Base-by-base conservation (phyloP, 202 grass and related monocot species). In the Alloteropsis angusta region DNA sequence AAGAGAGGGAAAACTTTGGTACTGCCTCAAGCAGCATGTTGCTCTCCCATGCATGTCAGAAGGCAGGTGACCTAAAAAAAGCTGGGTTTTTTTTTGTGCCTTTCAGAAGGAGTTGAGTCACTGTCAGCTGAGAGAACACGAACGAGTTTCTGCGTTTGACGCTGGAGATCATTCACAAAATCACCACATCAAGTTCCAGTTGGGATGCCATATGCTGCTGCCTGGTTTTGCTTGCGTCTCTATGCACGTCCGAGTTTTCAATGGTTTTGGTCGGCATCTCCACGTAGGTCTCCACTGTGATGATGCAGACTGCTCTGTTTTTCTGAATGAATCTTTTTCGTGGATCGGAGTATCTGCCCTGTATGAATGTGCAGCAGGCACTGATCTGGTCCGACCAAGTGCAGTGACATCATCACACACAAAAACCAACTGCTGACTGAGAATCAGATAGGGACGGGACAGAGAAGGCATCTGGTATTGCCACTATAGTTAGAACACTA, bases 181-280 rank as follows among this genome's bases (percentile, higher is more conserved):
- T n/a, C n/a, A n/a, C n/a, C n/a, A n/a, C 3, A 21, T 14, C 19
- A 6, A 9, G 36, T 16, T 43, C 22, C 23, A 16, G 44, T 74
- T 72, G 47, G 59, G 18, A 79, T 66, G 14, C 50, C n/a, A n/a
- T 42, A 23, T 18, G 60, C 57, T 1, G 5, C 13, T 16, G 18
- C 50, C 73, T 17, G 19, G 1, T 18, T 60, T 25, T 46, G 41
- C 22, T 70, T 77, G 28, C 65, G 54, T 70, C 72, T 46, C 8
- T 9, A 7, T 12, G 21, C 54, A 60, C 8, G 7, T 30, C 46
- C 17, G 4, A 25, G 7, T 80, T 76, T 49, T 57, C 15, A 77
- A 71, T 37, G 47, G 41, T 81, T 85, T 72, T 73, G 59, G 58
- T 88, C n/a, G 57, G 58, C 22, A 18, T 88, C 77, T 60, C 82